These are phyloP conservation scores for Hypomyces rosellus DNA, from an alignment of 2,329 filamentous ascomycete species.

Conservation along the genomic window DNA sequence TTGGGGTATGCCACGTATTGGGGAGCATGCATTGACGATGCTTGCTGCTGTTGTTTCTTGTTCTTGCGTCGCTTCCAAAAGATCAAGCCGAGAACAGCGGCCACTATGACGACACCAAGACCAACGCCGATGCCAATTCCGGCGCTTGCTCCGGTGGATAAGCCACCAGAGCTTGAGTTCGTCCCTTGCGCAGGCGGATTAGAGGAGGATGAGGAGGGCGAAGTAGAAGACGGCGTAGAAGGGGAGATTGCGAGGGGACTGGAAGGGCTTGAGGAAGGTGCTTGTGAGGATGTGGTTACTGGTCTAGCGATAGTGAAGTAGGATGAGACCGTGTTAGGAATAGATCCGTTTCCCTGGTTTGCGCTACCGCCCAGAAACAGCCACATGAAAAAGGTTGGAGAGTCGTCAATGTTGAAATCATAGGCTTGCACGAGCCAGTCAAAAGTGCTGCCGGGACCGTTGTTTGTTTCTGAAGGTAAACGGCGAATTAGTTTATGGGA, in stretches of 20 bases:
- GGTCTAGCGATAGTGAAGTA: no score
- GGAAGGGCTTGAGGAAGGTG: neutral
- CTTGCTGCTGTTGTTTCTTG: neutral
- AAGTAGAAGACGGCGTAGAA: neutral
- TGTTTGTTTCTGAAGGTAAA: conserved; percentile 6
- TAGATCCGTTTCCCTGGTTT: no score
- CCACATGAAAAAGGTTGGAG: conserved; percentile 17
- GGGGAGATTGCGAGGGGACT: neutral
- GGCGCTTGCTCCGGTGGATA: neutral
- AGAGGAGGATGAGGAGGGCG: no score
- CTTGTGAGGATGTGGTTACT: conserved; percentile 1
- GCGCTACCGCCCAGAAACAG: conserved; percentile 8
- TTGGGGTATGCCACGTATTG: no score
- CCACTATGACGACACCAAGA: neutral
- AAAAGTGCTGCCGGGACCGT: conserved; percentile 9
- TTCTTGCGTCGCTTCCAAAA: neutral
- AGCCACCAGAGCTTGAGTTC: neutral
- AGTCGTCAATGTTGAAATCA: conserved; percentile 11
- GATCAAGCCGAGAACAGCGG: neutral
- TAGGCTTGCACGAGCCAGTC: conserved; percentile 15
- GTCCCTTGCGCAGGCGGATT: no score
- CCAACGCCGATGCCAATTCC: conserved; percentile 2
- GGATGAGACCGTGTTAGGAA: no score
- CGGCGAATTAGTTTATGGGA: neutral
- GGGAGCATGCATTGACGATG: no score